Evolutionary conservation across 2,329 filamentous ascomycete genomes (phyloP), one percentile per base, ranked within the genome.

Genomic region (Sporothrix mexicana): DNA sequence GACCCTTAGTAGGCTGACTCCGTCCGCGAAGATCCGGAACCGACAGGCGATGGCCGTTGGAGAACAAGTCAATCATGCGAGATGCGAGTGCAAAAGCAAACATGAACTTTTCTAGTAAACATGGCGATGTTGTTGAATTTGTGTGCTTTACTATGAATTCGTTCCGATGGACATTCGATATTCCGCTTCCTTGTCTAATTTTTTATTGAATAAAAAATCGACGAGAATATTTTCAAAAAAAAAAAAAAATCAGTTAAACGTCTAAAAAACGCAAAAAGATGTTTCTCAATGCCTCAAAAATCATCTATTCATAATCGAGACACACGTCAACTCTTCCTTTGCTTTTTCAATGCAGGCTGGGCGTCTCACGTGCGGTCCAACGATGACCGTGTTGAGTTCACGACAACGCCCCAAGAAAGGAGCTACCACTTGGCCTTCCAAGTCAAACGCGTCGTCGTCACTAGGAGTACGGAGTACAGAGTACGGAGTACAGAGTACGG

Each of bases 11-110:
- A n/a, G n/a, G n/a, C 30, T 36, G 2, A 36, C 30, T 36, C 30
- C 3, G 30, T 36, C 7, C 30, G 7, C 66, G 47, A 12, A 13
- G 66, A 41, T 68, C 66, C 66, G 47, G 66, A 68, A 68, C 53
- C 47, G 17, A 20, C 66, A 47, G 66, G 25, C 59, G 66, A 68
- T 68, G 43, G 23, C 4, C 64, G 23, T 17, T 20, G 15, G 13
- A 62, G 20, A 43, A n/a, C 23, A 12, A 30, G 25, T 20, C 66
- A 15, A 20, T 49, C 17, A 49, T 66, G 43, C 23, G 10, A 45
- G 5, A 13, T 2, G 25, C n/a, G 25, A 59, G 30, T 41, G 15
- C 7, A 64, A 36, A 45, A 20, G 45, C 0, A 25, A 20, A 55
- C 20, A 12, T 23, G 12, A 8, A 36, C n/a, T n/a, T n/a, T n/a